phyloP scores from a whole-genome alignment of 2,329 filamentous ascomycete species.

The Beauveria sp. region DNA sequence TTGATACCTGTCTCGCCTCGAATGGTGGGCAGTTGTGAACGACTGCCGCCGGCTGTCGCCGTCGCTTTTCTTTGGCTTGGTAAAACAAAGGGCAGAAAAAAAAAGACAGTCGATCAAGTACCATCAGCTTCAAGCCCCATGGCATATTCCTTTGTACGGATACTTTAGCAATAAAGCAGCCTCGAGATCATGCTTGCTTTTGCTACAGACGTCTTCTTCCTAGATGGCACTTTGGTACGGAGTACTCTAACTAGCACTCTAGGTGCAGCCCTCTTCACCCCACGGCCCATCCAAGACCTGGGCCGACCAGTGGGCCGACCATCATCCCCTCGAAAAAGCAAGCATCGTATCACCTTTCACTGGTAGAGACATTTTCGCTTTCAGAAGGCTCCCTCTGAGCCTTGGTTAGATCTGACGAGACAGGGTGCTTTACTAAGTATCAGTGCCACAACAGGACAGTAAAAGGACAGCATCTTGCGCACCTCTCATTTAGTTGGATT shows the following conservation, averaged over 20 bases:
- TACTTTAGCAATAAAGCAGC: background rate
- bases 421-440: background rate
- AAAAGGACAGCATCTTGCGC: background rate
- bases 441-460: background rate
- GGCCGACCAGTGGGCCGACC: background rate
- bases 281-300: background rate
- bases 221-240: background rate
- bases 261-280: background rate
- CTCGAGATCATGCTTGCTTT: background rate
- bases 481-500: background rate
- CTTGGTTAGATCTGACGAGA: background rate
- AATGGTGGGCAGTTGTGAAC: background rate
- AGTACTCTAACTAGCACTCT: background rate
- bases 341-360: background rate
- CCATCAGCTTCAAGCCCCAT: background rate
- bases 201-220: background rate
- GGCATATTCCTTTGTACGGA: constrained; percentile 1
- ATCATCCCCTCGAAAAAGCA: constrained; percentile 9
- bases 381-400: background rate
- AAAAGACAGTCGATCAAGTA: background rate
- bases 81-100: background rate
- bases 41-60: background rate
- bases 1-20: background rate
- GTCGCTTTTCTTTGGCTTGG: background rate
- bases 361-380: background rate